Evolutionary conservation across 495 filamentous ascomycete species (phyloP).

Genomic region (Lineolata rhizophorae): DNA sequence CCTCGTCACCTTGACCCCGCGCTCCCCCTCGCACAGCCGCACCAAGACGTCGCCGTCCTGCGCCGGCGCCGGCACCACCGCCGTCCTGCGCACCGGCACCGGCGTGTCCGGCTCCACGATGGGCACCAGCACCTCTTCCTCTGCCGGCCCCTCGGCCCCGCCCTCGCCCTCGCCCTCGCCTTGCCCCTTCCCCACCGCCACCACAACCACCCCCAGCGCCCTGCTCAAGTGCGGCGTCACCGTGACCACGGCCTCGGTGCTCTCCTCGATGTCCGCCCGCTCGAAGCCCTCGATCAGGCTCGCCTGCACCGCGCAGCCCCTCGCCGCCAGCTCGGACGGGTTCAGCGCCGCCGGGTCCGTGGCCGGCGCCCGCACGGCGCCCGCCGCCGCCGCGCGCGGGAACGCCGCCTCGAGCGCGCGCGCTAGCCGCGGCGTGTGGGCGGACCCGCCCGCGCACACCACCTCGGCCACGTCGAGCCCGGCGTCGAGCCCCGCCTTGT

Average conservation of each 20-base stretch:
- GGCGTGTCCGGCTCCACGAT: slow-evolving; percentile 72
- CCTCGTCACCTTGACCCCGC: slow-evolving; percentile 78
- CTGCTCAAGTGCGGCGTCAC: slow-evolving; percentile 74
- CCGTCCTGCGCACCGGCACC: slow-evolving; percentile 64
- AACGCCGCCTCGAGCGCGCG: slow-evolving; percentile 53
- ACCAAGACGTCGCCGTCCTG: slow-evolving; percentile 71
- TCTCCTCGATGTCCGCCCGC: slow-evolving; percentile 79
- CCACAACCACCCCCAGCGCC: slow-evolving; percentile 68
- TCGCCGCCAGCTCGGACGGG: slow-evolving; percentile 70
- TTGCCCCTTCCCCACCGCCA: too few relatives aligned
- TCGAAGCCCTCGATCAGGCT: slow-evolving; percentile 85
- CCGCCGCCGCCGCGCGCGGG: slow-evolving; percentile 48
- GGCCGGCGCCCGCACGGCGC: slow-evolving; percentile 60
- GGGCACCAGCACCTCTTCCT: slow-evolving; percentile 53
- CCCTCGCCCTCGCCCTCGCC: slow-evolving; percentile 28
- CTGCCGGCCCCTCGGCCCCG: too few relatives aligned
- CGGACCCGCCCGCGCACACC: slow-evolving; percentile 76
- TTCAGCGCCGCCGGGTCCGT: slow-evolving; percentile 62
- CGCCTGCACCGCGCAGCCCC: slow-evolving; percentile 89
- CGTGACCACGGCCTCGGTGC: slow-evolving; percentile 85
- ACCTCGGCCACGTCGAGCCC: slow-evolving; percentile 91
- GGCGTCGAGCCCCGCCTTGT: slow-evolving; percentile 81
- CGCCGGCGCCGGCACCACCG: slow-evolving; percentile 48
- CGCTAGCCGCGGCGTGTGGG: slow-evolving; percentile 87
- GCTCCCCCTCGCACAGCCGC: slow-evolving; percentile 63